Evolutionary conservation across 805 yeast species (phyloP), one percentile per base, ranked within the genome.

Genomic region (Ogataea pignaliae): DNA sequence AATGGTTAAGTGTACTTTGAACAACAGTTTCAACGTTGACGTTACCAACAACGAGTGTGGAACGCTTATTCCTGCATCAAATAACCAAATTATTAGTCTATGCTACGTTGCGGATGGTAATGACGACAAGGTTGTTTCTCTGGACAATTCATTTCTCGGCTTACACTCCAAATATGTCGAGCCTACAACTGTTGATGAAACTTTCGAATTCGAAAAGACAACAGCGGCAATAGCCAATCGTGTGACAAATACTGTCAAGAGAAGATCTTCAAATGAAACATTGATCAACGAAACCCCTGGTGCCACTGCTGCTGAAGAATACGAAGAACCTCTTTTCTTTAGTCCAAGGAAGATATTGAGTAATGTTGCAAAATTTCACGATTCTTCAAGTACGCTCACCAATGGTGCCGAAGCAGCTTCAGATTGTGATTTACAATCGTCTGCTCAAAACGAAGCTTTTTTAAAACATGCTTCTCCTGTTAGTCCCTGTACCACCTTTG

Each of bases 31-130:
- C 21, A 58, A 65, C 36, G 17, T 46, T 18, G 56, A 57, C 34
- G 47, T 47, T 17, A 41, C 49, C 5, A 39, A 31, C 33, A 37
- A 42, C 30, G 56, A 78, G 59, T 78, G 84, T 59, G 85, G 85
- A 10, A 79, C 83, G 0, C 47, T 70, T n/a, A 68, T 79, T n/a
- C 82, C 83, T 0, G 83, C 82, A 1, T 75, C 83, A 31, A 74
- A 76, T 52, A 68, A 72, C 32, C 65, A 68, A 11, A 74, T 81
- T 14, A 63, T 76, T 14, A 70, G 66, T 18, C 59, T 80, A 65
- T 64, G 71, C n/a, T 62, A 72, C 1, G 54, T 71, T 13, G 56
- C 63, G 40, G 14, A 39, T 1, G 37, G 45, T 12, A 42, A 46
- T 13, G 26, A 21, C 7, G 7, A 4, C 26, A 71, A 67, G 44